These are phyloP conservation scores for Kurtzmaniella cleridarum DNA, from an alignment of 805 yeast genomes.

Conservation along the genomic window DNA sequence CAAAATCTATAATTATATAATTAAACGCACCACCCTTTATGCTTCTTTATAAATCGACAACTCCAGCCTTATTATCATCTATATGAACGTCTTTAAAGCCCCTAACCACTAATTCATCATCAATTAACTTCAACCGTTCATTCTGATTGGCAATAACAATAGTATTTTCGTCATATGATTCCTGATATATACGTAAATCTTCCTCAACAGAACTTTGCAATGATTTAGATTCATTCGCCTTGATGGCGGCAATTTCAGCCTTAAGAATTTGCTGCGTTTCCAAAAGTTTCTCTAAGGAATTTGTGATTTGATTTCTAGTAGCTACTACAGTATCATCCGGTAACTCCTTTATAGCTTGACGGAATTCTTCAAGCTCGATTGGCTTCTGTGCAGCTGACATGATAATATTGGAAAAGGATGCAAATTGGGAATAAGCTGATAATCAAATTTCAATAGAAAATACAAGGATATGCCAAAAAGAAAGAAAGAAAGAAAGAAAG, in stretches of 20 bases:
- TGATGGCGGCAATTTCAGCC: constrained; percentile 28
- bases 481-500: too few relatives aligned
- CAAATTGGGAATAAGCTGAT: too few relatives aligned
- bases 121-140: constrained; percentile 39
- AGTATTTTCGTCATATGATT: constrained; percentile 53
- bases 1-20: too few relatives aligned
- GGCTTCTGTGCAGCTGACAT: constrained; percentile 22
- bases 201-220: constrained; percentile 26
- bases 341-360: constrained; percentile 47
- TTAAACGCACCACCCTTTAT: too few relatives aligned
- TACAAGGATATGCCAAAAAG: too few relatives aligned
- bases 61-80: constrained; percentile 4
- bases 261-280: constrained; percentile 48
- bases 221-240: constrained; percentile 7
- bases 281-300: constrained; percentile 41
- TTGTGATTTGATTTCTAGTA: constrained; percentile 17
- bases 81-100: constrained; percentile 12
- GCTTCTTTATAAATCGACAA: constrained; percentile 1
- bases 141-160: constrained; percentile 48
- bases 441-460: too few relatives aligned
- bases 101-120: constrained; percentile 44
- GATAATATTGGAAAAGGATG: not conserved
- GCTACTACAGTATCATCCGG: constrained; percentile 30
- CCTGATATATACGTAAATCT: constrained; percentile 48
- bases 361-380: constrained; percentile 39